A percentile compares a stretch with the other conserved stretches of the same genome.
These are phyloP conservation scores for Podaxis carcinomalis DNA, from an alignment of 768 basidiomycete species.

Conservation along the genomic window DNA sequence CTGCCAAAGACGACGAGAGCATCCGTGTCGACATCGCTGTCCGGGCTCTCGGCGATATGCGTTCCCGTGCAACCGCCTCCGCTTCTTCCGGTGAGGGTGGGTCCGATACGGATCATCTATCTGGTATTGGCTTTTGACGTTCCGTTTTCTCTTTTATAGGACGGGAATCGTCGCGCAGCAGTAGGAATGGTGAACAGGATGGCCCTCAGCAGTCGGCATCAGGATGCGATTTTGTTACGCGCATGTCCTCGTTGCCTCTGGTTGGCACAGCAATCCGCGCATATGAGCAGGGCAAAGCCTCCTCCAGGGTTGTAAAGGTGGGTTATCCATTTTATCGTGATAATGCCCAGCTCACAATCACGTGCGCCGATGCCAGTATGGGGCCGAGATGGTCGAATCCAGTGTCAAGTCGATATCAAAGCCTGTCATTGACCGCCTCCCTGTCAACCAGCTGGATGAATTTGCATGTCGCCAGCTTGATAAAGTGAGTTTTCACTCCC, in stretches of 20 bases:
- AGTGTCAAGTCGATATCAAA: conserved; percentile 77
- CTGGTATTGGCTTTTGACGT: conserved; percentile 4
- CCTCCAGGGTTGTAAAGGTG: conserved; percentile 83
- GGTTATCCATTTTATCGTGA: conserved; percentile 14
- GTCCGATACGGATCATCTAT: conserved; percentile 1
- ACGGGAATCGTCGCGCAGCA: conserved; percentile 7
- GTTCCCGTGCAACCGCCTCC: conserved; percentile 33
- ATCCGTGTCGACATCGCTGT: conserved; percentile 80
- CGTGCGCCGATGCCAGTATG: conserved; percentile 53
- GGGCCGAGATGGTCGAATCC: conserved; percentile 84
- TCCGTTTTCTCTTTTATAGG: conserved; percentile 10
- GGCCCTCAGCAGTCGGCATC: conserved; percentile 11
- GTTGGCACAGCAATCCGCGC: conserved; percentile 68
- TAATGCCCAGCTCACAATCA: conserved; percentile 1
- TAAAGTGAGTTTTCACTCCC: conserved; percentile 45
- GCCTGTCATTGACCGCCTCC: conserved; percentile 77
- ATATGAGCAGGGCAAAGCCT: conserved; percentile 82
- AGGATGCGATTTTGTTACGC: conserved; percentile 32
- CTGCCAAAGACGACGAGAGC: conserved; percentile 45
- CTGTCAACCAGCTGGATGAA: conserved; percentile 75
- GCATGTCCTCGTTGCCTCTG: conserved; percentile 68
- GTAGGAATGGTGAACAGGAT: conserved; percentile 7
- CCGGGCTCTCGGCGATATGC: conserved; percentile 74
- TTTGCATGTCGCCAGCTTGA: conserved; percentile 89
- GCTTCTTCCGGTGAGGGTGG: conserved; percentile 18